These are phyloP conservation scores for Hypomontagnella monticulosa DNA, from an alignment of 495 filamentous ascomycete species.

Conservation along the genomic window DNA sequence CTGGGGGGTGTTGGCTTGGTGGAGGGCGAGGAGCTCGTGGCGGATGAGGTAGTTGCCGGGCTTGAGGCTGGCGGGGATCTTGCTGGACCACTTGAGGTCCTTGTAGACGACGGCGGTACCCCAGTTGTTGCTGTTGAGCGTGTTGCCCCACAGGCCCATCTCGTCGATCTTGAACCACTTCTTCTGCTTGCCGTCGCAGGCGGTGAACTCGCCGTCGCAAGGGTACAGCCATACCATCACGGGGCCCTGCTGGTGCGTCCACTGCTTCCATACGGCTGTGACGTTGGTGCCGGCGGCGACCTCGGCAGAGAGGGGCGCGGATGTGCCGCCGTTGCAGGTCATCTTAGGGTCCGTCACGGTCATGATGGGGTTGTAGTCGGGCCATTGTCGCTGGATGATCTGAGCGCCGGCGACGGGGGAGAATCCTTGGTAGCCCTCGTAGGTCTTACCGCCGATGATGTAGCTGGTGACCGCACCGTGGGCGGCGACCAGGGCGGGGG, in stretches of 20 bases:
- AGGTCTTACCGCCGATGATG: conserved; percentile 61
- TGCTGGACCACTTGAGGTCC: conserved; percentile 62
- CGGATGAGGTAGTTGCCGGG: conserved; percentile 68
- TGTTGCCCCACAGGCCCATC: conserved; percentile 55
- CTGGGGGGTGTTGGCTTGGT: conserved; percentile 68
- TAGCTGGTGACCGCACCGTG: conserved; percentile 69
- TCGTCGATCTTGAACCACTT: conserved; percentile 72
- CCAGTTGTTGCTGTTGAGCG: conserved; percentile 60
- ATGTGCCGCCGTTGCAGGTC: conserved; percentile 66
- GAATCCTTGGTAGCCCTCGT: conserved; percentile 63
- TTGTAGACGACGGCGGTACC: conserved; percentile 58
- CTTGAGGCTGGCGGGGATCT: conserved; percentile 59
- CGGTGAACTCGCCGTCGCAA: conserved; percentile 57
- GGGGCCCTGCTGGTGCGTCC: conserved; percentile 67
- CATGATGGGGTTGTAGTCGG: conserved; percentile 63
- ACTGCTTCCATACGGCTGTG: conserved; percentile 62
- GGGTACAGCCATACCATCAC: conserved; percentile 66
- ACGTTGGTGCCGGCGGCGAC: conserved; percentile 58
- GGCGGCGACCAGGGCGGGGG: conserved; percentile 54
- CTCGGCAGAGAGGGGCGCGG: conserved; percentile 54
- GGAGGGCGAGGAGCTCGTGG: conserved; percentile 68
- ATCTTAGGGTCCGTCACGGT: conserved; percentile 52
- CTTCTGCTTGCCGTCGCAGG: conserved; percentile 56
- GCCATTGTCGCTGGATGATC: conserved; percentile 66
- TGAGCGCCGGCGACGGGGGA: conserved; percentile 54